A percentile compares a stretch with the other conserved stretches of the same genome.
phyloP scores from a whole-genome alignment of 1,284 basidiomycete genomes.

The Melampsora medusae region DNA sequence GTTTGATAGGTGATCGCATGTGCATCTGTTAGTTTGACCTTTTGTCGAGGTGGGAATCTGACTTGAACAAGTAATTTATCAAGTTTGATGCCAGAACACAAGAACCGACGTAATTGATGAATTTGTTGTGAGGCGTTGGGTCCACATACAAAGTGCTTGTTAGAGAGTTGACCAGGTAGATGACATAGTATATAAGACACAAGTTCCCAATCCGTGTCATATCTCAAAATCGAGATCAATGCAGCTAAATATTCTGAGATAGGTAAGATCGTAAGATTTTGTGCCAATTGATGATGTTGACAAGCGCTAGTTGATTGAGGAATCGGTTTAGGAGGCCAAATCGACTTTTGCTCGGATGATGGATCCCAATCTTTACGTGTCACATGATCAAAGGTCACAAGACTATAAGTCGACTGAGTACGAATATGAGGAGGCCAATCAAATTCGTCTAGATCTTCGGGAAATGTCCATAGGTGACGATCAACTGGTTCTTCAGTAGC shows the following conservation, averaged over 20 bases:
- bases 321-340: slow-evolving; percentile 38
- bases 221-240: slow-evolving; percentile 69
- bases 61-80: slow-evolving; percentile 65
- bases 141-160: slow-evolving; percentile 96
- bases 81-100: slow-evolving; percentile 67
- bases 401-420: slow-evolving; percentile 48
- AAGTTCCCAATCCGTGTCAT: slow-evolving; percentile 86
- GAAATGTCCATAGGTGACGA: slow-evolving; percentile 68
- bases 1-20: slow-evolving; percentile 84
- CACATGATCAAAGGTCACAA: slow-evolving; percentile 53
- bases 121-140: slow-evolving; percentile 70
- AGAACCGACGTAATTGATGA: slow-evolving; percentile 64
- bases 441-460: slow-evolving; percentile 72
- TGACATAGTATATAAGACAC: slow-evolving; percentile 88
- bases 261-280: slow-evolving; percentile 65
- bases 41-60: slow-evolving; percentile 57
- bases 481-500: neutral
- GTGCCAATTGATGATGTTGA: slow-evolving; percentile 50
- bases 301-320: slow-evolving; percentile 37
- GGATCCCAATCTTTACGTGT: slow-evolving; percentile 51
- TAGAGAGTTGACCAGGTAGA: slow-evolving; percentile 83
- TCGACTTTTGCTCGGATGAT: slow-evolving; percentile 47
- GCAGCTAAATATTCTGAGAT: slow-evolving; percentile 73
- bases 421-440: slow-evolving; percentile 63
- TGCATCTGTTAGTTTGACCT: slow-evolving; percentile 71